These are phyloP conservation scores for Nitzschia inconspicua DNA, from an alignment of 108 stramenopile species.

Conservation along the genomic window DNA sequence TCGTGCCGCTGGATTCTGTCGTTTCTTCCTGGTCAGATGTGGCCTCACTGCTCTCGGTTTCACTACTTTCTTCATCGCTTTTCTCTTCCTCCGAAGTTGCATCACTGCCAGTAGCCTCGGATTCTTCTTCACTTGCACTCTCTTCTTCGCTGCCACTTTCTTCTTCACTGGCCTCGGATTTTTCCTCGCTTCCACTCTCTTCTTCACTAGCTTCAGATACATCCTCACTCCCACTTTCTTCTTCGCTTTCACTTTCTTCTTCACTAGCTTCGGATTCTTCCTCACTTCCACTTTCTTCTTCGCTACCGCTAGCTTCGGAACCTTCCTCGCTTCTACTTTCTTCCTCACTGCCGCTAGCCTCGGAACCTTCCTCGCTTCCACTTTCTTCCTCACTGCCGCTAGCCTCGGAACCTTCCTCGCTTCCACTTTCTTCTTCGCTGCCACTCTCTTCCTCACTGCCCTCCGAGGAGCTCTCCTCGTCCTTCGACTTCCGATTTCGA, in stretches of 20 bases:
- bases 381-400: neutral
- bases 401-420: neutral
- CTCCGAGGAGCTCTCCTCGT: neutral
- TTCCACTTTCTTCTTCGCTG: neutral
- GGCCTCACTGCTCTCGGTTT: conserved; percentile 4
- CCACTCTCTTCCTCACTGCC: neutral
- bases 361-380: neutral
- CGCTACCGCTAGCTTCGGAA: neutral
- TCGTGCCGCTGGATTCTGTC: too few relatives aligned
- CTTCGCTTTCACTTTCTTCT: neutral
- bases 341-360: neutral
- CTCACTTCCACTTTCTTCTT: conserved; percentile 3
- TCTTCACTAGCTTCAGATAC: conserved; percentile 2
- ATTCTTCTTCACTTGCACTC: neutral
- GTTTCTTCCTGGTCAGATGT: too few relatives aligned
- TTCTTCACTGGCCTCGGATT: neutral
- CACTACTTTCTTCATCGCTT: neutral
- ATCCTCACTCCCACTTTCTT: neutral
- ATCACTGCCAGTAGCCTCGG: neutral
- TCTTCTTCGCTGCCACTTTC: neutral
- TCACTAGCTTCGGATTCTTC: conserved; percentile 2
- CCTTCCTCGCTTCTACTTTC: conserved; percentile 2
- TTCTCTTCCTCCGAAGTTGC: conserved; percentile 5
- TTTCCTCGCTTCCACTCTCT: conserved; percentile 2
- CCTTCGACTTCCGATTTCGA: neutral